Evolutionary conservation across 495 filamentous ascomycete genomes (phyloP), one percentile per base, ranked within the genome.

Genomic region (Penicillium coffeae): DNA sequence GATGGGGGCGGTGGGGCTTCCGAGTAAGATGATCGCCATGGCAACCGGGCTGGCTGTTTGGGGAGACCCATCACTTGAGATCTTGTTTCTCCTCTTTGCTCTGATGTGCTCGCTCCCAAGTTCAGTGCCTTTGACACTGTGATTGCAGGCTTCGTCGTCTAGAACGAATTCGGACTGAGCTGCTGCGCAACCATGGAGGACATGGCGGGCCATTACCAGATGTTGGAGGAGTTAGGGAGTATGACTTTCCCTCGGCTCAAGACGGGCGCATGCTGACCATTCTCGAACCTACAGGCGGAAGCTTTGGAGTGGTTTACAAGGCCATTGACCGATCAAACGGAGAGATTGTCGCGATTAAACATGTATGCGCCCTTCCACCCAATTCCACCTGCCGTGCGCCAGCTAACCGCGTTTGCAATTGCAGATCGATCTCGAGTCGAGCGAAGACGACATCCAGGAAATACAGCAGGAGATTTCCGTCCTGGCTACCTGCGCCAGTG

Each of bases 401-500:
- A 53, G 55, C 63, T 69, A 58, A 65, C 62, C 34, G 45, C 47
- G 8, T 51, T 36, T 34, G 45, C 25, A 37, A 32, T 51, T 58
- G n/a, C 58, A 96, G 88, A 98, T 98, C 66, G 93, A 98, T 72
- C 86, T 98, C 55, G 93, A 98, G 66, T 94, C 90, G 35, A 95
- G 87, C 67, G 93, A 95, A 64, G 93, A 98, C 68, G 93, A 98
- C 63, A 94, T 98, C 35, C 84, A 90, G 65, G 93, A 98, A 56
- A 97, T 98, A 50, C 92, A 97, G 53, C 89, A 95, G 62, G 93
- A 98, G 68, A 98, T 98, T 58, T 86, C 89, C 20, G 90, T 97
- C 22, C 80, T 98, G 50, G 90, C 90, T 64, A 95, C 93, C 51
- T 96, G 94, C 71, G 83, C 87, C 47, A 95, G 90, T 59, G 86